Evolutionary conservation across 2,329 filamentous ascomycete species (phyloP), one percentile per base, ranked within the genome.

Genomic region (Ramularia collo-cygni): DNA sequence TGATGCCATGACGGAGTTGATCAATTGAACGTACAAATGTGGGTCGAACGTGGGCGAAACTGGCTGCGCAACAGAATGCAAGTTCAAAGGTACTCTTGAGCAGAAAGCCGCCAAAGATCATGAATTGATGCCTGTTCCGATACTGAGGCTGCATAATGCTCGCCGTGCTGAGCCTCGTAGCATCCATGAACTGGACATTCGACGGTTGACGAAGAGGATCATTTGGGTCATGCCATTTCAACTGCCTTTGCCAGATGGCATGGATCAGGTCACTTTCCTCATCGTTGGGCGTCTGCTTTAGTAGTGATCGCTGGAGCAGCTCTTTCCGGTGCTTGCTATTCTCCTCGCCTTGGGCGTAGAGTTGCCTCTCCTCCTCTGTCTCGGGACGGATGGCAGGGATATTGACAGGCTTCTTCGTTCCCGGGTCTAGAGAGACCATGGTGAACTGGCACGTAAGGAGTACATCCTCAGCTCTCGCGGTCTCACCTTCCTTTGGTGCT

Each of bases 61-160:
- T 77, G 1, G 82, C 80, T 1, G 80, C 81, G 54, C 80, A 83
- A 59, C 81, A 85, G 63, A 86, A 87, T 1, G 83, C 82, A 5
- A 86, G 70, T 62, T 87, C 83, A 53, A 85, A 86, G 0, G 81
- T 83, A 55, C 83, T 78, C 56, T 84, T 83, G 8, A 87, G 68
- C 8, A 86, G 72, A 57, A 81, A 85, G 10, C 83, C 83, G 37
- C 83, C 83, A 53, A 86, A 87, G 39, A 87, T 84, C 81, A 85
- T 85, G 60, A 83, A 83, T 53, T 83, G 79, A 60, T 85, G 81
- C 2, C 48, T 37, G 13, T 52, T 51, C n/a, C 50, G 45, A 18
- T 48, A 42, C 59, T 83, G 80, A 0, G 83, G 83, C 57, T 85
- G 81, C 82, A 86, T 86, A 49, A 87, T 84, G 51, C 74, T 75